Conservation (phyloP, 805 yeast species). For the Spencermartinsiella europaea region DNA sequence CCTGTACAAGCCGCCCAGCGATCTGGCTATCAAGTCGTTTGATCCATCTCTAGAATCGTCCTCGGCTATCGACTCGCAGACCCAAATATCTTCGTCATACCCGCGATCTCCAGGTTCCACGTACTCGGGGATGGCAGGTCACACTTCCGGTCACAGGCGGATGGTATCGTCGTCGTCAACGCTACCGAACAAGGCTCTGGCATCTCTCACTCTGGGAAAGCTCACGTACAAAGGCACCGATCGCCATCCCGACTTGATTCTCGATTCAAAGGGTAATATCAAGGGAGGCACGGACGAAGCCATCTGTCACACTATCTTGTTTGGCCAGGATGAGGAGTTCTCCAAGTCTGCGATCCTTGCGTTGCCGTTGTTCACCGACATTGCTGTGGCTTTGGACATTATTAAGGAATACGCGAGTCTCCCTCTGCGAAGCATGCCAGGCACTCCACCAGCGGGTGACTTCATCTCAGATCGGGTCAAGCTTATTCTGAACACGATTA, state of each 20-base stretch:
- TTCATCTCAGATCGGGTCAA: conserved; percentile 48
- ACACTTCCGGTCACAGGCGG: conserved; percentile 10
- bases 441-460: conserved; percentile 26
- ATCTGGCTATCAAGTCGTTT: conserved; percentile 38
- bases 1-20: conserved; percentile 55
- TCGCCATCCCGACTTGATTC: conserved; percentile 58
- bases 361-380: conserved; percentile 52
- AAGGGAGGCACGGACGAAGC: conserved; percentile 61
- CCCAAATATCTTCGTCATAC: not conserved
- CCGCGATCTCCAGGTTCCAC: conserved; percentile 2
- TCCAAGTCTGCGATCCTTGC: conserved; percentile 43
- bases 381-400: conserved; percentile 39
- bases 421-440: not conserved
- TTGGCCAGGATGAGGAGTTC: conserved; percentile 40
- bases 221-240: conserved; percentile 18
- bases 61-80: not conserved
- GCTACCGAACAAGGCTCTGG: not conserved
- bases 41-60: conserved; percentile 21
- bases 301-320: conserved; percentile 67
- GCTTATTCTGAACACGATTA: conserved; percentile 50
- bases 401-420: conserved; percentile 39
- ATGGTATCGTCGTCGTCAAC: conserved; percentile 6
- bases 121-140: not conserved
- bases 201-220: not conserved
- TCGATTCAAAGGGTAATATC: conserved; percentile 46